Evolutionary conservation across 2,329 filamentous ascomycete genomes (phyloP).

Genomic region (Macrophomina tecta): DNA sequence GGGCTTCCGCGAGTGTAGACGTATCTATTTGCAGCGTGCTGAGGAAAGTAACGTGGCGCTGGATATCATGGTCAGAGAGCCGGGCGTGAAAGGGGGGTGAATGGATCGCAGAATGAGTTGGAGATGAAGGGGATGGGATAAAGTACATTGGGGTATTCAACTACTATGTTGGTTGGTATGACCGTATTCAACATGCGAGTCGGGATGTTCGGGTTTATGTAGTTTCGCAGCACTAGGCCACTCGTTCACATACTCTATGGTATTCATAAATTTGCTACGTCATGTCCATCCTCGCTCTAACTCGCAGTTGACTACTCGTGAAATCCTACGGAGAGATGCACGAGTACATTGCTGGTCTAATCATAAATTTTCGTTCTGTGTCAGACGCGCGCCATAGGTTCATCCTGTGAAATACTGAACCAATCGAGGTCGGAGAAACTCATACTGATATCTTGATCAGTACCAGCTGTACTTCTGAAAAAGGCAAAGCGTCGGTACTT

Average conservation of each 20-base stretch:
- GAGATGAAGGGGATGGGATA: neutral
- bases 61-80: conserved; percentile 84
- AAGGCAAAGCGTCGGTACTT: too few relatives aligned
- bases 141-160: neutral
- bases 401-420: too few relatives aligned
- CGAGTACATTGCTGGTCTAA: too few relatives aligned
- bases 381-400: too few relatives aligned
- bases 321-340: too few relatives aligned
- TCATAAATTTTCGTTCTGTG: too few relatives aligned
- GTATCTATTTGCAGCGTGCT: conserved; percentile 67
- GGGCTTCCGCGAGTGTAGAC: conserved; percentile 70
- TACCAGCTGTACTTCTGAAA: too few relatives aligned
- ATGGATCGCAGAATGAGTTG: neutral
- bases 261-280: too few relatives aligned
- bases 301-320: too few relatives aligned
- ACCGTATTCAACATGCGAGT: conserved; percentile 15
- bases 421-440: too few relatives aligned
- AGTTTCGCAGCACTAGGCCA: neutral
- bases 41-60: conserved; percentile 64
- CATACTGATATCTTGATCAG: too few relatives aligned
- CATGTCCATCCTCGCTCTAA: too few relatives aligned
- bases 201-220: neutral
- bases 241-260: neutral
- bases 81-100: conserved; percentile 39
- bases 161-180: neutral